These are phyloP conservation scores for Neurospora terricola DNA, from an alignment of 495 filamentous ascomycete species.

Conservation along the genomic window DNA sequence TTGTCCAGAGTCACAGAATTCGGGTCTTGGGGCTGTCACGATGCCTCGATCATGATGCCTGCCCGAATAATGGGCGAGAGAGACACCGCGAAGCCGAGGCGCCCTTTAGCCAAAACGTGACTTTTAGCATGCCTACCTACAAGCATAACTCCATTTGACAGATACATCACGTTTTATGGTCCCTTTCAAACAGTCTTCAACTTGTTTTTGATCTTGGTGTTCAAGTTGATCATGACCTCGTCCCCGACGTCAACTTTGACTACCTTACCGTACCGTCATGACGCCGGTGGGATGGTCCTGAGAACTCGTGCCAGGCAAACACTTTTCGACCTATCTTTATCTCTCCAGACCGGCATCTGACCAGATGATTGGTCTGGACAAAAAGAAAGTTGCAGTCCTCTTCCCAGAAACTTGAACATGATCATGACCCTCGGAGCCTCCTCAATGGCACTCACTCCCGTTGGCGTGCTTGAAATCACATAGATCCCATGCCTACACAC, in stretches of 20 bases:
- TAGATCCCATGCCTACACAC: neutral
- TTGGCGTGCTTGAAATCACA: neutral
- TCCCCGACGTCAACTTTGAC: neutral
- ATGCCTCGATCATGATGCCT: neutral
- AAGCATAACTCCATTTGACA: neutral
- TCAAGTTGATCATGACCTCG: neutral
- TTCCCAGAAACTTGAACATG: neutral
- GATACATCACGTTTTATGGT: neutral
- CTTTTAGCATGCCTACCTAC: neutral
- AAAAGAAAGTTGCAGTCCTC: neutral
- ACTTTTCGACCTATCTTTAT: neutral
- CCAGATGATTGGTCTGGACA: neutral
- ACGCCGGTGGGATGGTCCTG: neutral
- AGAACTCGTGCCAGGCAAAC: neutral
- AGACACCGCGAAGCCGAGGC: neutral
- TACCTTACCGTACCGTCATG: neutral
- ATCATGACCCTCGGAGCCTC: neutral
- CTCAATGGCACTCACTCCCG: neutral
- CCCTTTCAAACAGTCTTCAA: neutral
- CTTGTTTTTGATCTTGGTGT: neutral
- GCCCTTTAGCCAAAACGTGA: neutral
- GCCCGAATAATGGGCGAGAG: neutral
- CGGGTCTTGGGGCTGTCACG: neutral
- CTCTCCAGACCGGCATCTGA: neutral
- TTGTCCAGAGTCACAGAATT: neutral